A percentile compares a stretch with the other conserved stretches of the same genome.
These are phyloP conservation scores for Oryza glumipatula DNA, from an alignment of 176 grass and related monocot species.

Conservation along the genomic window DNA sequence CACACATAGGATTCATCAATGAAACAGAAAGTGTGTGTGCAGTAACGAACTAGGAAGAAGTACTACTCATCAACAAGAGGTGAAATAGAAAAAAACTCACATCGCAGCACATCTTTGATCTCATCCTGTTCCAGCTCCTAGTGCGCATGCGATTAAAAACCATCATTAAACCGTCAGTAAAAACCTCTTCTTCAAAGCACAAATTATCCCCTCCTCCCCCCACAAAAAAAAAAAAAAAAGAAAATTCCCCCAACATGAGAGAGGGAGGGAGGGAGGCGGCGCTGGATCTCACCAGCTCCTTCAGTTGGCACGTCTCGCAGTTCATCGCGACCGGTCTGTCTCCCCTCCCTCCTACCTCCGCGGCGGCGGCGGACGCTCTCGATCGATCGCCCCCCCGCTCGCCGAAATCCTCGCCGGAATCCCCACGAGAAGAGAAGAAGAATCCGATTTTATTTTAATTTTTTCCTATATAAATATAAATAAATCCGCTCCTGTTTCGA, in stretches of 20 bases:
- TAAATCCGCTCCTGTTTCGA: neutral
- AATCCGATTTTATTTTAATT: neutral
- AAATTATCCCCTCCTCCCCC: neutral
- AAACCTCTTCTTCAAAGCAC: neutral
- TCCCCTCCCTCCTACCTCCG: too few species aligned
- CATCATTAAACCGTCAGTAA: neutral
- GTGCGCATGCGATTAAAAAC: neutral
- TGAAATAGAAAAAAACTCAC: neutral
- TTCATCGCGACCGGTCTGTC: constrained; percentile 6
- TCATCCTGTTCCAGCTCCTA: constrained; percentile 23
- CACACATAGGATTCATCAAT: neutral
- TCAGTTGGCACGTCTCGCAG: constrained; percentile 38
- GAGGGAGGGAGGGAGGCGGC: too few species aligned
- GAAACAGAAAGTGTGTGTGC: neutral
- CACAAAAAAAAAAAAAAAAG: too few species aligned
- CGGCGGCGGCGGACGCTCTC: too few species aligned
- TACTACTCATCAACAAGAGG: neutral
- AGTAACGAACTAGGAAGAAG: neutral
- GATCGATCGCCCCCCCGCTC: too few species aligned
- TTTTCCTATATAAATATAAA: too few species aligned
- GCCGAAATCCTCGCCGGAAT: neutral
- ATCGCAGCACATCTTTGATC: constrained; percentile 27
- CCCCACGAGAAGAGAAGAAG: neutral
- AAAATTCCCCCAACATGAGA: neutral
- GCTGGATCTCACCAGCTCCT: constrained; percentile 30